Evolutionary conservation across 2,329 filamentous ascomycete species (phyloP).

Genomic region (Westerdykella aurantiaca): DNA sequence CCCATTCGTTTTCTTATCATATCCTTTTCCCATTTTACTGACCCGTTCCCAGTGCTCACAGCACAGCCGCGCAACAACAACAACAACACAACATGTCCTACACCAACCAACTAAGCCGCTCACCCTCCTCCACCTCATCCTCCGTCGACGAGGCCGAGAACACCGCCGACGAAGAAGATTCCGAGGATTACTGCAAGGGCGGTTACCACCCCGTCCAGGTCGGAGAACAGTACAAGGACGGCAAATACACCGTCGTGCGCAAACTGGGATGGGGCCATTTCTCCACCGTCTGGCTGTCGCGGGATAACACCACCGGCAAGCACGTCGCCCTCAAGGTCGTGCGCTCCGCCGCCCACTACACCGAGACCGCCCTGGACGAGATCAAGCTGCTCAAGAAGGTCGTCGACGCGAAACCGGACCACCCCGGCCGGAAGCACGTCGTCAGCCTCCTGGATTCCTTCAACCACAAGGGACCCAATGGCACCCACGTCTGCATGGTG

Average conservation of each 20-base stretch:
- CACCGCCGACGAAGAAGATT: slow-evolving; percentile 96
- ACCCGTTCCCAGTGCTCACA: slow-evolving; percentile 37
- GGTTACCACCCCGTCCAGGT: slow-evolving; percentile 94
- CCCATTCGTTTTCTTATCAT: slow-evolving; percentile 4
- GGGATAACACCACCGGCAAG: slow-evolving; percentile 82
- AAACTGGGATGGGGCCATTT: slow-evolving; percentile 99
- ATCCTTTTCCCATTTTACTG: too few species aligned
- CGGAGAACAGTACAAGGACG: slow-evolving; percentile 96
- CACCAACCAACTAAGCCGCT: slow-evolving; percentile 59
- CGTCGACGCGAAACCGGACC: slow-evolving; percentile 87
- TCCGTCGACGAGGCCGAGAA: slow-evolving; percentile 80
- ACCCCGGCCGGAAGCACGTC: slow-evolving; percentile 90
- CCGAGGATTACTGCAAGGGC: slow-evolving; percentile 98
- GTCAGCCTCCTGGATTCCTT: slow-evolving; percentile 96
- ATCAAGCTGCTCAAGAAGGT: slow-evolving; percentile 98
- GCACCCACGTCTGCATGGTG: slow-evolving; percentile 97
- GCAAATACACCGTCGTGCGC: slow-evolving; percentile 90
- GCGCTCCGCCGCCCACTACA: slow-evolving; percentile 95
- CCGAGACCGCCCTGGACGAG: slow-evolving; percentile 96
- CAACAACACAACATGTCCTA: slow-evolving; percentile 45
- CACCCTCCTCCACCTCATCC: slow-evolving; percentile 70
- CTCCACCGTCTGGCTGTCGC: slow-evolving; percentile 84
- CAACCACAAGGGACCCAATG: slow-evolving; percentile 94
- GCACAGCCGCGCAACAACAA: slow-evolving; percentile 48
- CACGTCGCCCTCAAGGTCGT: slow-evolving; percentile 98